phyloP scores from a whole-genome alignment of 257 asterid genomes.

The Salvia rosmarinus region DNA sequence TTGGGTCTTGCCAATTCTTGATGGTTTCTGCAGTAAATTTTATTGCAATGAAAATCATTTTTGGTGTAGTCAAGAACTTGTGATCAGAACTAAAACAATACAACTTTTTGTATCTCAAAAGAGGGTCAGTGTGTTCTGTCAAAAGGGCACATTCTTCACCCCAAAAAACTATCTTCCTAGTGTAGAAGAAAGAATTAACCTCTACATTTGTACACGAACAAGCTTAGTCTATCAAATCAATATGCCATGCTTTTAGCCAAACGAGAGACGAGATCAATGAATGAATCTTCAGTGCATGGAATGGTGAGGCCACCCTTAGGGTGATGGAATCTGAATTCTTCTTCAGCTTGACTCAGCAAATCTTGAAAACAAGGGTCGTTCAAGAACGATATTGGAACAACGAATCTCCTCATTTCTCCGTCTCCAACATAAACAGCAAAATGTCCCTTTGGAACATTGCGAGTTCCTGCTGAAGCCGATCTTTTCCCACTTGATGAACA shows the following conservation, averaged over 20 bases:
- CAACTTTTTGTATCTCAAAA: too few species aligned
- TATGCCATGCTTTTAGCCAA: background rate
- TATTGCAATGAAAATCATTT: background rate
- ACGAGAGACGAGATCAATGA: constrained; percentile 26
- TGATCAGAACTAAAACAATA: too few species aligned
- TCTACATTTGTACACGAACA: too few species aligned
- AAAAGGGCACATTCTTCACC: too few species aligned
- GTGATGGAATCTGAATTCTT: constrained; percentile 45
- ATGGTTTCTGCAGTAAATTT: background rate
- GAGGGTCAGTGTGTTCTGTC: too few species aligned
- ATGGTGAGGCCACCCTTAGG: constrained; percentile 46
- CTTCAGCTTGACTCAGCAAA: constrained; percentile 36
- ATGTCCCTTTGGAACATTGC: constrained; percentile 44
- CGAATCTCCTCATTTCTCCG: constrained; percentile 27
- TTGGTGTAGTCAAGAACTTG: background rate
- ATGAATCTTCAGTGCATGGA: constrained; percentile 44
- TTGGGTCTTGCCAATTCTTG: background rate
- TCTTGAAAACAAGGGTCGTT: constrained; percentile 16
- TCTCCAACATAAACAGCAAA: constrained; percentile 41
- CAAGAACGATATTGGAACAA: constrained; percentile 12
- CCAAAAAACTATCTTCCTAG: too few species aligned
- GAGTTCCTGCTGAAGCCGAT: constrained; percentile 17
- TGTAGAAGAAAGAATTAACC: too few species aligned
- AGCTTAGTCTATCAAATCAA: too few species aligned
- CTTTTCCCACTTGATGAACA: constrained; percentile 33